A percentile compares a stretch with the other conserved stretches of the same genome.
These are phyloP conservation scores for Tetracladium setigerum DNA, from an alignment of 495 filamentous ascomycete species.

Conservation along the genomic window DNA sequence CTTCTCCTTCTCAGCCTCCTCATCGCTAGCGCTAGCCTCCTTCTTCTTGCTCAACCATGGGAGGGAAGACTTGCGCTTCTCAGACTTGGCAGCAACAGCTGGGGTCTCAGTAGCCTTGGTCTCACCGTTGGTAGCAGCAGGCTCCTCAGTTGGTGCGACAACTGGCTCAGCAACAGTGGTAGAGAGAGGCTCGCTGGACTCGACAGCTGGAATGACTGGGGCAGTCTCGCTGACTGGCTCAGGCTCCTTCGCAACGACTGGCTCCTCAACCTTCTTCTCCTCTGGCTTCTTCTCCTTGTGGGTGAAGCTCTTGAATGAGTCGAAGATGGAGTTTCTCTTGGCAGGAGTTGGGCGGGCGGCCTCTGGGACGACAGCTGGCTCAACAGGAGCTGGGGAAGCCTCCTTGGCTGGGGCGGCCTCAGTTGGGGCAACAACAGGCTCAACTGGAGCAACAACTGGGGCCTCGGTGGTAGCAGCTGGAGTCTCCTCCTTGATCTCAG, in stretches of 20 bases:
- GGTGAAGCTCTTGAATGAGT: constrained; percentile 27
- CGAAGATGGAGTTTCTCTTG: constrained; percentile 42
- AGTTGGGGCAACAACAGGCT: constrained; percentile 19
- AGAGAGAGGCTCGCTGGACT: constrained; percentile 45
- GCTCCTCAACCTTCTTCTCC: constrained; percentile 30
- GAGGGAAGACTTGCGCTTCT: constrained; percentile 50
- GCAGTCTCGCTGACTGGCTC: constrained; percentile 42
- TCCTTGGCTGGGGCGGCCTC: constrained; percentile 28
- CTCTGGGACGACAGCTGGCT: constrained; percentile 10
- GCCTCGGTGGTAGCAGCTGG: constrained; percentile 26
- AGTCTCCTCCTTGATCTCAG: constrained; percentile 36
- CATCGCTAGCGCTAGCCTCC: constrained; percentile 31
- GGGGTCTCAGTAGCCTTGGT: constrained; percentile 39
- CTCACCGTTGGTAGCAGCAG: constrained; percentile 27
- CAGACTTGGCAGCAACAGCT: constrained; percentile 28
- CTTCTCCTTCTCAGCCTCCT: constrained; percentile 44
- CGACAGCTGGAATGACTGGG: constrained; percentile 50
- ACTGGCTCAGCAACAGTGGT: constrained; percentile 38
- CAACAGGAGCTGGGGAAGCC: constrained; percentile 17
- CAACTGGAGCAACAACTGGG: constrained; percentile 17
- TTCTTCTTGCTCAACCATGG: constrained; percentile 50
- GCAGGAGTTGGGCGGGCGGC: constrained; percentile 20
- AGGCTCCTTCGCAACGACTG: constrained; percentile 27
- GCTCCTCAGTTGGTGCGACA: constrained; percentile 31
- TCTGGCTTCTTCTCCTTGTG: constrained; percentile 45